Conservation (phyloP, 2,329 filamentous ascomycete genomes). For the Beauveria sp. region DNA sequence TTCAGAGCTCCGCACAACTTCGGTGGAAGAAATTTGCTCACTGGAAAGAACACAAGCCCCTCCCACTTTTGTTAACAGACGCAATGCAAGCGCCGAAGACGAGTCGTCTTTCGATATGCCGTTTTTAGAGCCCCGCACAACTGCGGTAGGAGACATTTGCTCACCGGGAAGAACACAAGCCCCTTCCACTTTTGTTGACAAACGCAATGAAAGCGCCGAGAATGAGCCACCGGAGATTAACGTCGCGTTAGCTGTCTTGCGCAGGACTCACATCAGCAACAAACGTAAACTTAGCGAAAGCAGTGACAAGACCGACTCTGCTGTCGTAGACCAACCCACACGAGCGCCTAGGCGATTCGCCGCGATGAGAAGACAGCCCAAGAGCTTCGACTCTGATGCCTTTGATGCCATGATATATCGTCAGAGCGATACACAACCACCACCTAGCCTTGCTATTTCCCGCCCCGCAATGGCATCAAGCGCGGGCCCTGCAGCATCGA, state of each 20-base stretch:
- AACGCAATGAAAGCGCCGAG: neutral
- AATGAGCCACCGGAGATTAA: neutral
- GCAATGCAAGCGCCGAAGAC: neutral
- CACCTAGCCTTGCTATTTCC: neutral
- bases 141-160: too few species aligned
- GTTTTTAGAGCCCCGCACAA: too few species aligned
- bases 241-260: neutral
- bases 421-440: conserved; percentile 7
- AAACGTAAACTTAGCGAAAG: neutral
- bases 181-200: neutral
- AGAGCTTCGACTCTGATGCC: conserved; percentile 12
- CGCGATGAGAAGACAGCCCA: neutral
- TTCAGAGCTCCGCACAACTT: neutral
- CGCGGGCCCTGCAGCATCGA: neutral
- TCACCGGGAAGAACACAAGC: neutral
- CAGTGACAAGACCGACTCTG: neutral
- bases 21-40: neutral
- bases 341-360: neutral
- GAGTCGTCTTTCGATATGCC: neutral
- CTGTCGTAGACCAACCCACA: neutral
- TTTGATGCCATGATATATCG: conserved; percentile 16
- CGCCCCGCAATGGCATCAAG: neutral
- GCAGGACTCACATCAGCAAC: neutral
- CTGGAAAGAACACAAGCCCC: neutral
- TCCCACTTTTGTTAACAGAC: too few species aligned